A percentile compares a stretch with the other conserved stretches of the same genome.
phyloP scores from a whole-genome alignment of 768 basidiomycete genomes.

The Suillus plorans region DNA sequence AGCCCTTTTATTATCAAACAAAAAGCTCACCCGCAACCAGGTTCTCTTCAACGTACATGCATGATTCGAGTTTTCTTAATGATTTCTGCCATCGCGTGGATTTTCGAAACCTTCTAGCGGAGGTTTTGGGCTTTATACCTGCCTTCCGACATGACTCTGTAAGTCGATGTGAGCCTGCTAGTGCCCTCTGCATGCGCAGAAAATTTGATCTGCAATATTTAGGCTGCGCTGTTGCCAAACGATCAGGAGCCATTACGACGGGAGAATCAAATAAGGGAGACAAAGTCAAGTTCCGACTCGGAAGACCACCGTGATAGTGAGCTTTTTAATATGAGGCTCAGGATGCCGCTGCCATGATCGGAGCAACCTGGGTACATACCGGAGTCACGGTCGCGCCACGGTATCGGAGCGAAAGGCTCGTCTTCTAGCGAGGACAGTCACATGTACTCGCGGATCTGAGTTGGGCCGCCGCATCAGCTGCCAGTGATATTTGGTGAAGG shows the following conservation, averaged over 20 bases:
- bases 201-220: not conserved
- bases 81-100: not conserved
- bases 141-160: no score
- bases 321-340: not conserved
- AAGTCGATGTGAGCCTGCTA: not conserved
- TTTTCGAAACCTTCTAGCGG: not conserved
- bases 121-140: not conserved
- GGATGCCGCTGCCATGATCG: not conserved
- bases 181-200: not conserved
- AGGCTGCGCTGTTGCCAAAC: not conserved
- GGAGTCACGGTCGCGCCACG: no score
- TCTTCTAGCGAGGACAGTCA: not conserved
- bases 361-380: not conserved
- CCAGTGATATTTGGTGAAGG: not conserved
- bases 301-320: not conserved
- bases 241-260: not conserved
- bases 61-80: not conserved
- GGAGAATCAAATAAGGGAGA: not conserved
- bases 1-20: not conserved
- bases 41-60: not conserved
- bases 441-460: not conserved
- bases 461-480: not conserved
- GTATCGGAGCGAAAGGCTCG: not conserved
- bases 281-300: not conserved
- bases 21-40: not conserved